Evolutionary conservation across 352 stramenopile genomes (phyloP).

Genomic region (Pythium biforme): DNA sequence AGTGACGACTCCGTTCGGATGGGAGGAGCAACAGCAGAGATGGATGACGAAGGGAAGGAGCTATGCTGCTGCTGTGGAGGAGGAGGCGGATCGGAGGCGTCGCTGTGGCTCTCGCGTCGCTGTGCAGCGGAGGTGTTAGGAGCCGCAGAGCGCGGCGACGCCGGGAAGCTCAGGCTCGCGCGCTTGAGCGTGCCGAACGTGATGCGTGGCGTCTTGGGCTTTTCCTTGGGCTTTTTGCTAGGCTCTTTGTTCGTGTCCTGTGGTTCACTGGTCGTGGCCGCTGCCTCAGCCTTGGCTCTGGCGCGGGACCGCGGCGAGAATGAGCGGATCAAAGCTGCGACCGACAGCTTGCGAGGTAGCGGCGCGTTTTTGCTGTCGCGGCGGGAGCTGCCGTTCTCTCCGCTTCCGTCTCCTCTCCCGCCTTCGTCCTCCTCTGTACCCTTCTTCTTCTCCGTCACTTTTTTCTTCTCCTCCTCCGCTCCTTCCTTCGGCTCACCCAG

Average conservation of each 20-base stretch:
- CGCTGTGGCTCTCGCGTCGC: neutral
- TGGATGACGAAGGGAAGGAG: neutral
- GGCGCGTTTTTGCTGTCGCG: no score
- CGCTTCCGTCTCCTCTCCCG: neutral
- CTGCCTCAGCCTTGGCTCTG: neutral
- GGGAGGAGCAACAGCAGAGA: neutral
- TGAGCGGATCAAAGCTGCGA: conserved; percentile 21
- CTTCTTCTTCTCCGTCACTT: conserved; percentile 5
- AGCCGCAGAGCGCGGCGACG: neutral
- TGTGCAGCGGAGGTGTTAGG: neutral
- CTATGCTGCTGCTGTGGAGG: neutral
- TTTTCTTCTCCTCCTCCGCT: neutral
- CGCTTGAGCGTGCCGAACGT: conserved; percentile 56
- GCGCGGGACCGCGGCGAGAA: conserved; percentile 20
- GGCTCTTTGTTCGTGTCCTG: neutral
- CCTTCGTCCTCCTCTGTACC: neutral
- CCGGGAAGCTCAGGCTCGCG: conserved; percentile 29
- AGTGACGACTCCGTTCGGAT: no score
- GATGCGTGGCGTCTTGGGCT: conserved; percentile 19
- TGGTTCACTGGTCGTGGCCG: neutral
- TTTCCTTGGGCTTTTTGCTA: neutral
- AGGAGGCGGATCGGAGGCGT: neutral
- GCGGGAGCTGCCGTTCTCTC: neutral
- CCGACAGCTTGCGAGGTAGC: conserved; percentile 13
- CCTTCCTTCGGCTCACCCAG: neutral